A percentile compares a stretch with the other conserved stretches of the same genome.
Evolutionary conservation across 345 rosid genomes (phyloP).

Genomic region (Linum trigynum): DNA sequence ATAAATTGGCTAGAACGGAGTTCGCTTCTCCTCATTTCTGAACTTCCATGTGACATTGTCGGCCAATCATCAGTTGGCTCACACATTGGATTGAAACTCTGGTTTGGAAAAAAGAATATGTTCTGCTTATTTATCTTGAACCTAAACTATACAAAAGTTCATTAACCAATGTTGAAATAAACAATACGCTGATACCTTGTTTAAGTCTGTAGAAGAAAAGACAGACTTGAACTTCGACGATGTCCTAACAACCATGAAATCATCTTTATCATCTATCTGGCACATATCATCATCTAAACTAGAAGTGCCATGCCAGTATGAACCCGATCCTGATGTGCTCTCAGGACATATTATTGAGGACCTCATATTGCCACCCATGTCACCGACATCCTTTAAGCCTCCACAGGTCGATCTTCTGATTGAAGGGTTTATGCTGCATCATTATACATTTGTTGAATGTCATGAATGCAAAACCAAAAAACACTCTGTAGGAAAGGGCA

Average conservation of each 20-base stretch:
- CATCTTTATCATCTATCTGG: conserved; percentile 53
- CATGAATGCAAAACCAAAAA: neutral
- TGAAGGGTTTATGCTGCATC: conserved; percentile 38
- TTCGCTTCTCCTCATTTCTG: conserved; percentile 31
- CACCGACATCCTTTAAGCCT: conserved; percentile 45
- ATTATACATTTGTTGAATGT: conserved; percentile 15
- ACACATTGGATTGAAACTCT: conserved; percentile 85
- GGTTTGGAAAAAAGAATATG: conserved; percentile 19
- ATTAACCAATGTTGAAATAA: conserved; percentile 5
- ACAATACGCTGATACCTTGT: conserved; percentile 42
- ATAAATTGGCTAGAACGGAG: conserved; percentile 28
- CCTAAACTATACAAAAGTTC: neutral
- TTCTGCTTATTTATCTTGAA: neutral
- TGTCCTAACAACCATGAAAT: conserved; percentile 33
- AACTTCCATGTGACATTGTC: conserved; percentile 45
- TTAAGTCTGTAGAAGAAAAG: conserved; percentile 44
- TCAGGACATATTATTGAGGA: conserved; percentile 29
- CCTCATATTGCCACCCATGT: conserved; percentile 15
- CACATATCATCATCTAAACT: conserved; percentile 27
- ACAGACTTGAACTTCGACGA: conserved; percentile 40
- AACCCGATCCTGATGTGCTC: conserved; percentile 13
- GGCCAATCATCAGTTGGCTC: conserved; percentile 75
- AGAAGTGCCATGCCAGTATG: conserved; percentile 13
- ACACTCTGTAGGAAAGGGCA: neutral
- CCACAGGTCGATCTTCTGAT: conserved; percentile 54